Evolutionary conservation across 257 asterid genomes (phyloP), one percentile per base, ranked within the genome.

Genomic region (Solanum ossicruentum): DNA sequence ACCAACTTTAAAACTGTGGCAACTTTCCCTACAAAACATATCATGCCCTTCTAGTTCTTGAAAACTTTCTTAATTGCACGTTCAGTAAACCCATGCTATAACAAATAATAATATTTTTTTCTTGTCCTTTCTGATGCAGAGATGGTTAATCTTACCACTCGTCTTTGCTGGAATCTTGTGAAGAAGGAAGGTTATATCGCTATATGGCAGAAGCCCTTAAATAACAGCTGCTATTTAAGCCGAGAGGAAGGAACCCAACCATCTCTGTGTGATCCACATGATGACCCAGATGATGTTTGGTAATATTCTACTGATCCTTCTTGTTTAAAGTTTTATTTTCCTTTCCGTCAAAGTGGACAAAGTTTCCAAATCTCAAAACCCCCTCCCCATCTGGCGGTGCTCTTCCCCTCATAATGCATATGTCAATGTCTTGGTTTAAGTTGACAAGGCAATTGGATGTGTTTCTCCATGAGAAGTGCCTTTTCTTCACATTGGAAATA

Each of bases 161-260:
- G 94, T 52, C 90, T 96, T 85, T 96, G 98, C 90, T 96, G 99
- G 99, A 91, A 85, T 12, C 97, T 96, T 83, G 95, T 96, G 56
- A 96, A 95, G 94, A 93, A 94, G 91, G 98, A 96, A 83, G 98
- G 98, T 6, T 93, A 95, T 78, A 88, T 96, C 69, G 98, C 99
- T n/a, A 91, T 95, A 88, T 96, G 98, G 98, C 95, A 93, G 92
- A 96, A 96, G 88, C 97, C 98, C 49, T 87, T 91, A 52, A 93
- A 93, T 84, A 96, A 96, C 89, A 92, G 92, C 90, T 95, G 99
- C 88, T 96, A 96, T 85, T 84, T 95, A 86, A 95, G 86, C 90
- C 99, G 94, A n/a, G 89, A 83, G 85, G 93, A 91, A 80, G 97
- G 98, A 87, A 70, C 94, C 63, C 86, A 55, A 28, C 98, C 98